Evolutionary conservation across 345 rosid species (phyloP).

Genomic region (Firmiana major): DNA sequence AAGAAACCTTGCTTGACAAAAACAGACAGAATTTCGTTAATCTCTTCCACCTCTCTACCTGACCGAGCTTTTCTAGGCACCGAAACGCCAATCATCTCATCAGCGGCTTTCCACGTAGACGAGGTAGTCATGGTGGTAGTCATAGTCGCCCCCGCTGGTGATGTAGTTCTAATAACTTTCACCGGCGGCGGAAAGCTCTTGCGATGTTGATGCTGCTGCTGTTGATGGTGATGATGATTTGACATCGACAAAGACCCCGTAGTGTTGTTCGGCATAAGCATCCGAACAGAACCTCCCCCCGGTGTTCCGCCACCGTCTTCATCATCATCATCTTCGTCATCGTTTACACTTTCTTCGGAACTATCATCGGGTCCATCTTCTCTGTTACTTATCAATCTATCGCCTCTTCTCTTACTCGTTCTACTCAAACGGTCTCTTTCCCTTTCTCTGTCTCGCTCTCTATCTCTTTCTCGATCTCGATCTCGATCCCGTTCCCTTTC

Average conservation of each 20-base stretch:
- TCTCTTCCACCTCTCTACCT: constrained; percentile 91
- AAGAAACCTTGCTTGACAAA: constrained; percentile 6
- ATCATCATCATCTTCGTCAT: constrained; percentile 85
- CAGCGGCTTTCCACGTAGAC: constrained; percentile 67
- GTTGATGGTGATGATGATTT: constrained; percentile 38
- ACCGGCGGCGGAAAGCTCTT: constrained; percentile 63
- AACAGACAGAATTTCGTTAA: constrained; percentile 12
- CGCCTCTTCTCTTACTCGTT: constrained; percentile 76
- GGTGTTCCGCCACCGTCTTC: constrained; percentile 45
- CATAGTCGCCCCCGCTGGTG: constrained; percentile 33
- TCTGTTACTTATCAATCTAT: constrained; percentile 56
- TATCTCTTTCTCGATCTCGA: constrained; percentile 55
- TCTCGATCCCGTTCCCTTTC: constrained; percentile 68
- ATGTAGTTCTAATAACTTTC: constrained; percentile 53
- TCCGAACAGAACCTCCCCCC: constrained; percentile 47
- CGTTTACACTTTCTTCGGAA: constrained; percentile 91
- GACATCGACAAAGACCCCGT: constrained; percentile 46
- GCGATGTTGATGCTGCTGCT: constrained; percentile 34
- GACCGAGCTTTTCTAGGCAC: constrained; percentile 99
- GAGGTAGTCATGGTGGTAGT: constrained; percentile 9
- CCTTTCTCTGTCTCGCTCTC: constrained; percentile 66
- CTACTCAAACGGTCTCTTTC: constrained; percentile 83
- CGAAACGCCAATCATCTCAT: constrained; percentile 95
- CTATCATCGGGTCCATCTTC: constrained; percentile 78
- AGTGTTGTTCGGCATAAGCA: constrained; percentile 54